Conservation (phyloP, 2,329 filamentous ascomycete genomes). For the Fusarium sp. region DNA sequence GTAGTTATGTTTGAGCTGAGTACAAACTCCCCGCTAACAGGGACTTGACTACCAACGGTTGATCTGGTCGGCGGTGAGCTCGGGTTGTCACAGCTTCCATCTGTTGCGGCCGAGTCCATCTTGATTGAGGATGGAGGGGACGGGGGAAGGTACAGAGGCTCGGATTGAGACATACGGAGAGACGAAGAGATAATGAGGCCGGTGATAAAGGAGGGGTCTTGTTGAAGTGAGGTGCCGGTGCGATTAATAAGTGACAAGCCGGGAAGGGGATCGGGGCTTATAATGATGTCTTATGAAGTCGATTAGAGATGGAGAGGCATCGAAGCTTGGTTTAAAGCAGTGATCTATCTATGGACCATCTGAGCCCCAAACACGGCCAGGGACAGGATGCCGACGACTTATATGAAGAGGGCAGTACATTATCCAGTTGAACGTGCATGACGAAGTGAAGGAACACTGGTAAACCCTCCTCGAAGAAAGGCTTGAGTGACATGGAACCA, state of each 20-base stretch:
- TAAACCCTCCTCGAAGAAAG: constrained; percentile 49
- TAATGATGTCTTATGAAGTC: constrained; percentile 42
- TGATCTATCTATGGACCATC: constrained; percentile 53
- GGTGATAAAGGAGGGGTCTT: constrained; percentile 40
- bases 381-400: constrained; percentile 51
- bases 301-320: constrained; percentile 44
- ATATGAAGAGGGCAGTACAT: constrained; percentile 52
- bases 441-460: constrained; percentile 48
- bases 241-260: constrained; percentile 39
- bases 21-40: constrained; percentile 41
- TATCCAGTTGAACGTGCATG: constrained; percentile 49
- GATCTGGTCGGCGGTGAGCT: constrained; percentile 50
- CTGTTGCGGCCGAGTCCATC: constrained; percentile 49
- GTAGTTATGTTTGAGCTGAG: constrained; percentile 42
- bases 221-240: constrained; percentile 38
- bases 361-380: constrained; percentile 50
- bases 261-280: constrained; percentile 39
- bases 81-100: constrained; percentile 48
- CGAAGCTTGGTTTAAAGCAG: constrained; percentile 42
- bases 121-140: constrained; percentile 51
- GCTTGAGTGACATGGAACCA: constrained; percentile 48
- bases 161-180: constrained; percentile 52
- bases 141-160: constrained; percentile 48
- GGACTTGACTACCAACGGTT: constrained; percentile 43
- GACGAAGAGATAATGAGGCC: constrained; percentile 37